These are phyloP conservation scores for Phytopythium cucurbitacearum DNA, from an alignment of 352 stramenopile species.

Conservation along the genomic window DNA sequence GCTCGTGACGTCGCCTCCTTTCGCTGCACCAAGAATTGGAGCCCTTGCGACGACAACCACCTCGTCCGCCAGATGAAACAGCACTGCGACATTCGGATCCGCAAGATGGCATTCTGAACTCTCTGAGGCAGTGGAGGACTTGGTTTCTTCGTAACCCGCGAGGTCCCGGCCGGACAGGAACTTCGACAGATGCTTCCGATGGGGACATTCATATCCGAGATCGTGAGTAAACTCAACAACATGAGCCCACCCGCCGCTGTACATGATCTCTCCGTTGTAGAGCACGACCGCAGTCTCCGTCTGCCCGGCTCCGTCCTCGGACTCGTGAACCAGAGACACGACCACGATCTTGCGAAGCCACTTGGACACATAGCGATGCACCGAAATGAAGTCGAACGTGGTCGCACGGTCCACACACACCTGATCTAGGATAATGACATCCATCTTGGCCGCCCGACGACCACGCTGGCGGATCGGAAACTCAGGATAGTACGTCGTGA, in stretches of 20 bases:
- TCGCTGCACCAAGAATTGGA: conserved; percentile 14
- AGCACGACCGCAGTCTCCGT: conserved; percentile 27
- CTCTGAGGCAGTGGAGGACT: conserved; percentile 14
- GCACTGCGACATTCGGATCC: conserved; percentile 12
- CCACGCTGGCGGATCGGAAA: conserved; percentile 19
- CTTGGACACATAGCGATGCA: conserved; percentile 35
- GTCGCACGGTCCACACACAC: conserved; percentile 19
- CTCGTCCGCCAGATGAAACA: conserved; percentile 31
- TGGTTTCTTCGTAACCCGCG: conserved; percentile 11
- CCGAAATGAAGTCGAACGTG: conserved; percentile 28
- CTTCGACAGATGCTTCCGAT: conserved; percentile 22
- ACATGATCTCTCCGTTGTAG: conserved; percentile 29
- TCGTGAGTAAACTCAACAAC: conserved; percentile 25
- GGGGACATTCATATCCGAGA: conserved; percentile 23
- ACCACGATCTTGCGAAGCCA: conserved; percentile 35
- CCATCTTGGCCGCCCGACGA: conserved; percentile 20
- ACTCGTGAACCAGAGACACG: conserved; percentile 27
- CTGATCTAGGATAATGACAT: conserved; percentile 32
- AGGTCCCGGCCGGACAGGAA: conserved; percentile 17
- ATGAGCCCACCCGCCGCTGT: conserved; percentile 23
- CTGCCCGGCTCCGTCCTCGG: conserved; percentile 18
- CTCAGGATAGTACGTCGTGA: conserved; percentile 27
- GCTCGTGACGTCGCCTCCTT: conserved; percentile 3
- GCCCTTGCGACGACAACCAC: conserved; percentile 24
- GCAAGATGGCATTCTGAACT: conserved; percentile 4